Evolutionary conservation across 441 rosid genomes (phyloP), one percentile per base, ranked within the genome.

Genomic region (Viola pubescens): DNA sequence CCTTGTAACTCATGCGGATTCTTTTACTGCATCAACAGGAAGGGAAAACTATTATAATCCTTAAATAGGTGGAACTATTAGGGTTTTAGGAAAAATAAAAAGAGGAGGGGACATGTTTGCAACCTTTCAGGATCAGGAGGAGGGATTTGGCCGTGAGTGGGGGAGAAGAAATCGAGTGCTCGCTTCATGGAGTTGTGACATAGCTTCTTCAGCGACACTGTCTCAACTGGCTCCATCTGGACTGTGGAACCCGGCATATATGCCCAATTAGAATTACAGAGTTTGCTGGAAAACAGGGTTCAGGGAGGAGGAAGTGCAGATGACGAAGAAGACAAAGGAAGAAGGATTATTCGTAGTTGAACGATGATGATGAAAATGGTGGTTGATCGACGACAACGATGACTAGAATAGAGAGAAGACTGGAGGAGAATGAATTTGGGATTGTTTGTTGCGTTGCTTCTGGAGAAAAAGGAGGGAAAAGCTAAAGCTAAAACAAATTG

Each of bases 121-220:
- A 58, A 94, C 99, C 96, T 88, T 67, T 88, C 84, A 0, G 81
- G 62, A 70, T 90, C 95, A 12, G 90, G 77, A 67, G 94, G 89
- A 72, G 97, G 72, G 60, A 84, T 69, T 48, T 80, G 89, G 73
- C 79, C 87, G 57, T 88, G 89, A 53, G 70, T 62, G 37, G 97
- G 95, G 56, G 94, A 79, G 77, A 90, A 90, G 52, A 89, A 88
- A 73, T 90, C 96, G 45, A 88, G 86, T 0, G 87, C 77, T 48
- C 99, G 95, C 76, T 90, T 90, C 2, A 86, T 74, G 37, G 97
- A 88, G 76, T 86, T 94, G 56, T 86, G 69, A 64, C 95, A 82
- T 9, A 94, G 88, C 79, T 90, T 94, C 82, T 94, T 94, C 60
- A 88, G 68, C 1, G 99, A 94, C 73, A 86, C 96, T 16, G 91